Evolutionary conservation across 306 rosid genomes (phyloP).

Genomic region (Rubus idaeus): DNA sequence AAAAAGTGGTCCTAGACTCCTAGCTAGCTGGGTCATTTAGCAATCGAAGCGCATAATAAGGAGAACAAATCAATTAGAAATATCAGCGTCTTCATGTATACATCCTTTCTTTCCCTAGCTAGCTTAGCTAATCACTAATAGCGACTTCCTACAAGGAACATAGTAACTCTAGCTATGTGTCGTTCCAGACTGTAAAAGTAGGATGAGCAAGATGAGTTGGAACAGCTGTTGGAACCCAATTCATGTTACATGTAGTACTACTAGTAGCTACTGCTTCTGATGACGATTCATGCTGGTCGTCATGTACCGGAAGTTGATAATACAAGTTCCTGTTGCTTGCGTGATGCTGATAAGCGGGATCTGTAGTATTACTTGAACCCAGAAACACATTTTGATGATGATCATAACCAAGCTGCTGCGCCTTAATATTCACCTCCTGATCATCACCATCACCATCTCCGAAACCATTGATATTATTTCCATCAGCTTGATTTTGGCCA

Average conservation of each 20-base stretch:
- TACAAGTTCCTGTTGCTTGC: constrained; percentile 48
- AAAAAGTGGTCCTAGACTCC: not conserved
- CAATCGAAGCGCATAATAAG: not conserved
- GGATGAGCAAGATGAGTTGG: constrained; percentile 59
- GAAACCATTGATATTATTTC: constrained; percentile 12
- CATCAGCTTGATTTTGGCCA: constrained; percentile 28
- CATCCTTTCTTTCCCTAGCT: constrained; percentile 9
- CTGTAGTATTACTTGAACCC: constrained; percentile 15
- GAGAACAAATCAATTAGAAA: not conserved
- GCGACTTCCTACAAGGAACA: not conserved
- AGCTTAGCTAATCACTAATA: not conserved
- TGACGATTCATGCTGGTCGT: constrained; percentile 16
- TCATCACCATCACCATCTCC: constrained; percentile 19
- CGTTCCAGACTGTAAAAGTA: constrained; percentile 72
- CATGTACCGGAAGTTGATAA: constrained; percentile 37
- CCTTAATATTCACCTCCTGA: constrained; percentile 21
- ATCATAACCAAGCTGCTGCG: constrained; percentile 35
- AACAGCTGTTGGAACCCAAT: constrained; percentile 71
- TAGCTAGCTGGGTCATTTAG: not conserved
- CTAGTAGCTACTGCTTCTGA: constrained; percentile 20
- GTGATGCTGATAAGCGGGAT: constrained; percentile 30
- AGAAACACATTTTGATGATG: constrained; percentile 30
- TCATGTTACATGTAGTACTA: constrained; percentile 29
- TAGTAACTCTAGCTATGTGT: constrained; percentile 30
- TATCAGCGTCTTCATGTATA: not conserved